Evolutionary conservation across 805 yeast genomes (phyloP), one percentile per base, ranked within the genome.

Genomic region (Candida maltosa): DNA sequence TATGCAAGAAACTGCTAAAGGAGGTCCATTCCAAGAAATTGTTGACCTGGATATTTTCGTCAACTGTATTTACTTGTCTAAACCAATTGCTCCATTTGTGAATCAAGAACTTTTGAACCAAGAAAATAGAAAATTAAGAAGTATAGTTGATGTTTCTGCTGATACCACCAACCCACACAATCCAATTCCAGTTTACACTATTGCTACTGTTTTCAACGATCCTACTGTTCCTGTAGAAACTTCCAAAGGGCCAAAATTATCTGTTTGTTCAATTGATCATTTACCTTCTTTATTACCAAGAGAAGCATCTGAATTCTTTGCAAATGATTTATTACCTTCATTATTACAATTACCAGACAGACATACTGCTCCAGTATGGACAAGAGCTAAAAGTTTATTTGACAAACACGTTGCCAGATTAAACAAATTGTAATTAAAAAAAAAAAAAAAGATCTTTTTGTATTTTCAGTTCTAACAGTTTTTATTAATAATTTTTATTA

Each of bases 91-190:
- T 22, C 97, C 97, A 35, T 93, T 93, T 59, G 73, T 87, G 56
- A 78, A 82, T 64, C 62, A 58, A 49, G 84, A 83, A 21, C 60
- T 76, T 40, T 74, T 93, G 58, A 84, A 85, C 65, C 60, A 56
- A 39, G 64, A 69, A 29, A 63, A 69, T 45, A 87, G 98, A 78
- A 82, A 74, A 46, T 76, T 93, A 56, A 78, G 91, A 62, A 87
- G 94, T 12, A 87, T 93, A 42, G 97, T 93, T 35, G 99, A 93
- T 62, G 99, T 93, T 39, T 86, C 96, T 34, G 98, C 98, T 38
- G 99, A 93, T 67, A 93, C 97, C 31, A 93, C 98, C 37, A 93
- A 93, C 64, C 97, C 97, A 42, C 91, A 88, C 72, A 93, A 93
- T 69, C 99, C 99, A 39, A 77, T 93, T 40, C 98, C 99, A 42